These are phyloP conservation scores for Fusarium armeniacum DNA, from an alignment of 2,329 filamentous ascomycete genomes.

Conservation along the genomic window DNA sequence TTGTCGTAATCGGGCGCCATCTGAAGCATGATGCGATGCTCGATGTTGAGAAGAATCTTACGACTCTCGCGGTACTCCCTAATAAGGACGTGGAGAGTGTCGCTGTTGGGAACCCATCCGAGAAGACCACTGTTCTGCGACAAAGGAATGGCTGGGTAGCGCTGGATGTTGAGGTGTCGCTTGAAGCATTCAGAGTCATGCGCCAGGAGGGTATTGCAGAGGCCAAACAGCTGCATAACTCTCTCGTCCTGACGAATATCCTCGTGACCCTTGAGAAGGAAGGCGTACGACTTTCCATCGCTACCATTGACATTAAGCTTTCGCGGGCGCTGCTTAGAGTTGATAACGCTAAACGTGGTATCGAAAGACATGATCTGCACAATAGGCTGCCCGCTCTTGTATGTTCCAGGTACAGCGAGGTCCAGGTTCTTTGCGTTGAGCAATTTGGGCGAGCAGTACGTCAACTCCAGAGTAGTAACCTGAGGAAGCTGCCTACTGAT, in stretches of 20 bases:
- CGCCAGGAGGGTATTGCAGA: slow-evolving; percentile 94
- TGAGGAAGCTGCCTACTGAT: slow-evolving; percentile 95
- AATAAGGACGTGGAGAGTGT: slow-evolving; percentile 96
- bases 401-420: slow-evolving; percentile 95
- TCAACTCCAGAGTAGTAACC: slow-evolving; percentile 90
- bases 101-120: slow-evolving; percentile 97
- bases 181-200: slow-evolving; percentile 98
- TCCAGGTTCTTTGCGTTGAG: slow-evolving; percentile 88
- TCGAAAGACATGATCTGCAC: slow-evolving; percentile 92
- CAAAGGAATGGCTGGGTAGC: slow-evolving; percentile 95
- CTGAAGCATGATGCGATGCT: slow-evolving; percentile 99
- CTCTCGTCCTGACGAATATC: slow-evolving; percentile 99
- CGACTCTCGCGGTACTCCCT: slow-evolving; percentile 96
- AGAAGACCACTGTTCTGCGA: slow-evolving; percentile 96
- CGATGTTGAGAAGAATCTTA: slow-evolving; percentile 98
- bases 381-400: slow-evolving; percentile 81
- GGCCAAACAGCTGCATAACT: slow-evolving; percentile 98
- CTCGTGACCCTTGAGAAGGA: slow-evolving; percentile 97
- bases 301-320: slow-evolving; percentile 91
- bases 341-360: slow-evolving; percentile 89
- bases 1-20: slow-evolving; percentile 99
- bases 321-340: slow-evolving; percentile 94
- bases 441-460: slow-evolving; percentile 96
- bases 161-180: slow-evolving; percentile 94
- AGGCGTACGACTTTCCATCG: slow-evolving; percentile 89